A percentile compares a stretch with the other conserved stretches of the same genome.
Conservation (phyloP, 1,284 basidiomycete genomes). For the Schizophyllum amplum region DNA sequence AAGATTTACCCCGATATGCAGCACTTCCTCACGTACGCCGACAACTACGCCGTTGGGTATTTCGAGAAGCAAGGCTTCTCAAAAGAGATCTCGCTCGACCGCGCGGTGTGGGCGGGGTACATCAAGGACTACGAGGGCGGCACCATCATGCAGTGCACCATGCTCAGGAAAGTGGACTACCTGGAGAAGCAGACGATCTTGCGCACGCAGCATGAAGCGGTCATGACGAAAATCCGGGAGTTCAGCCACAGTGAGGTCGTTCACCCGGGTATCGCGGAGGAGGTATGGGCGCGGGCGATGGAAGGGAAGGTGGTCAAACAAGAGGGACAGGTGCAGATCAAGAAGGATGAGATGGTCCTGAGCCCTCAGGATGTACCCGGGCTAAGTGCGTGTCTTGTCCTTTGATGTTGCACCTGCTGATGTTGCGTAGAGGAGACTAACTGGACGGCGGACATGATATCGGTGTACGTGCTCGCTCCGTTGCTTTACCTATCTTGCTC, state of each 20-base stretch:
- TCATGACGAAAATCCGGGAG: slow-evolving; percentile 83
- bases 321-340: not conserved
- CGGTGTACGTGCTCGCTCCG: slow-evolving; percentile 64
- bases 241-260: slow-evolving; percentile 85
- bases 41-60: slow-evolving; percentile 98
- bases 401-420: slow-evolving; percentile 7
- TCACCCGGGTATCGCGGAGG: slow-evolving; percentile 70
- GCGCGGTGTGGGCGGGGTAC: slow-evolving; percentile 95
- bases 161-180: slow-evolving; percentile 90
- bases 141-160: slow-evolving; percentile 99
- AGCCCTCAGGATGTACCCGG: slow-evolving; percentile 80
- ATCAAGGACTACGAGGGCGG: slow-evolving; percentile 99
- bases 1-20: slow-evolving; percentile 76
- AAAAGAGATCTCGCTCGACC: slow-evolving; percentile 90
- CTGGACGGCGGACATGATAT: slow-evolving; percentile 86
- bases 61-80: slow-evolving; percentile 99
- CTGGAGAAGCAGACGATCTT: slow-evolving; percentile 78
- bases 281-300: not conserved
- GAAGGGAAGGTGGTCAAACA: not conserved
- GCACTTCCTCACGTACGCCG: slow-evolving; percentile 97
- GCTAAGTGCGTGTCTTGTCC: slow-evolving; percentile 45
- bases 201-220: slow-evolving; percentile 80
- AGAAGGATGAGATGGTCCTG: slow-evolving; percentile 19
- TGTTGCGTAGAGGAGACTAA: slow-evolving; percentile 69
- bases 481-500: no score